These are phyloP conservation scores for Phaeotremella fagi DNA, from an alignment of 768 basidiomycete species.

Conservation along the genomic window DNA sequence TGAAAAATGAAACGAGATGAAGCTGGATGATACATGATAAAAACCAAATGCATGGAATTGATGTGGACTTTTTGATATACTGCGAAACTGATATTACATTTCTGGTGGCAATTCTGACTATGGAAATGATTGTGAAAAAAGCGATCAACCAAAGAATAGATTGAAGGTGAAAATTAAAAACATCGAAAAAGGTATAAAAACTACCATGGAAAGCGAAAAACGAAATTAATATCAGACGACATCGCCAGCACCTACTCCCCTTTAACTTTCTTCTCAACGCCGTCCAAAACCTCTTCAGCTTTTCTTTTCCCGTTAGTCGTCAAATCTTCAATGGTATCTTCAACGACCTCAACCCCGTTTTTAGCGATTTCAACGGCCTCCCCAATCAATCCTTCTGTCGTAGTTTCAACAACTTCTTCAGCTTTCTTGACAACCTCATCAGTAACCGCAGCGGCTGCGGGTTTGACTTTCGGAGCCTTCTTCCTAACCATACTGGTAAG, in stretches of 20 bases:
- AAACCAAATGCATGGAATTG: too few relatives aligned
- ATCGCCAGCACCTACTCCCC: slow-evolving; percentile 9
- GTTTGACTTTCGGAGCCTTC: slow-evolving; percentile 61
- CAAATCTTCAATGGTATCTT: slow-evolving; percentile 5
- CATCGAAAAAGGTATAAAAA: too few relatives aligned
- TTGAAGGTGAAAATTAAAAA: too few relatives aligned
- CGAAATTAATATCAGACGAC: too few relatives aligned
- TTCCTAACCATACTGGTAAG: slow-evolving; percentile 79
- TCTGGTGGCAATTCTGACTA: too few relatives aligned
- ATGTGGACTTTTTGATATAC: too few relatives aligned
- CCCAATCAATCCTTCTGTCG: slow-evolving; percentile 7
- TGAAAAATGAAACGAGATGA: too few relatives aligned
- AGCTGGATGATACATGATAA: too few relatives aligned
- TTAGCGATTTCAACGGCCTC: neutral
- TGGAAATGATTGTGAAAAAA: too few relatives aligned
- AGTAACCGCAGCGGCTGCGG: slow-evolving; percentile 20
- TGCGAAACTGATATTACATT: too few relatives aligned
- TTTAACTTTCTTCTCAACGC: slow-evolving; percentile 19
- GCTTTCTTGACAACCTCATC: slow-evolving; percentile 24
- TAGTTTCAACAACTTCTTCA: neutral
- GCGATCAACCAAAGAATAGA: too few relatives aligned
- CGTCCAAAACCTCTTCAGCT: slow-evolving; percentile 6
- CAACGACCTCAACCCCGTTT: slow-evolving; percentile 2
- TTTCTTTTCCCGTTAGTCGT: slow-evolving; percentile 17
- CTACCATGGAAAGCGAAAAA: too few relatives aligned